phyloP scores from a whole-genome alignment of 1,284 basidiomycete genomes.

The Ustilago xerochloae region DNA sequence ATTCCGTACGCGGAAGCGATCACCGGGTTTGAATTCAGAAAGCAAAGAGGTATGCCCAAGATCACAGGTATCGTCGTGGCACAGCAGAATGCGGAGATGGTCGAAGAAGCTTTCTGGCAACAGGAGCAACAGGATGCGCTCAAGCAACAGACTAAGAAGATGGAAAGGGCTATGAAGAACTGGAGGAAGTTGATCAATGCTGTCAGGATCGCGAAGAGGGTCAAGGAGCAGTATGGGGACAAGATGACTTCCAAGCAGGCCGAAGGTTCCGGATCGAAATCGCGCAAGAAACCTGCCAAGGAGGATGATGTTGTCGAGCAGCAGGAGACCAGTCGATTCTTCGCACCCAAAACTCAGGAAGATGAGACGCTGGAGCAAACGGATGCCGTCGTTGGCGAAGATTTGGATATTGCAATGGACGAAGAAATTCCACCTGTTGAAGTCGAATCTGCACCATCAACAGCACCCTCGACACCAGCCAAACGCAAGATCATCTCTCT shows the following conservation, averaged over 20 bases:
- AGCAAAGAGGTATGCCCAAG: conserved; percentile 84
- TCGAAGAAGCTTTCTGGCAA: conserved; percentile 90
- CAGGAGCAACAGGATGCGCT: conserved; percentile 81
- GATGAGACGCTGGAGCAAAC: neutral
- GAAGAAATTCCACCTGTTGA: neutral
- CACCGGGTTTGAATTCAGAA: conserved; percentile 94
- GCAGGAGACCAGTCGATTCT: conserved; percentile 31
- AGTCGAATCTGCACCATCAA: neutral
- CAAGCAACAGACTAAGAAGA: conserved; percentile 76
- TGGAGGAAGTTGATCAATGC: conserved; percentile 91
- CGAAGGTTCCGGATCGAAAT: neutral
- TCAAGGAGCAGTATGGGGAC: conserved; percentile 80
- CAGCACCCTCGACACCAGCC: conserved; percentile 9
- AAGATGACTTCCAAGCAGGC: conserved; percentile 17
- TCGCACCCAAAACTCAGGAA: conserved; percentile 4
- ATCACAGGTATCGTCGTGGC: conserved; percentile 89
- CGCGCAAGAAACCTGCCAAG: neutral
- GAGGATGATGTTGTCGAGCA: neutral
- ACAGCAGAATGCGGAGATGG: conserved; percentile 77
- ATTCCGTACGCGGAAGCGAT: conserved; percentile 94
- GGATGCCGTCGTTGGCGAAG: neutral
- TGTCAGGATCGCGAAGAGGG: conserved; percentile 81
- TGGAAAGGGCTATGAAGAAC: conserved; percentile 84
- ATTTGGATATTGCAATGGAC: conserved; percentile 7
- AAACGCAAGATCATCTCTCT: conserved; percentile 49